These are phyloP conservation scores for Inga laurina DNA, from an alignment of 306 rosid species.

Conservation along the genomic window DNA sequence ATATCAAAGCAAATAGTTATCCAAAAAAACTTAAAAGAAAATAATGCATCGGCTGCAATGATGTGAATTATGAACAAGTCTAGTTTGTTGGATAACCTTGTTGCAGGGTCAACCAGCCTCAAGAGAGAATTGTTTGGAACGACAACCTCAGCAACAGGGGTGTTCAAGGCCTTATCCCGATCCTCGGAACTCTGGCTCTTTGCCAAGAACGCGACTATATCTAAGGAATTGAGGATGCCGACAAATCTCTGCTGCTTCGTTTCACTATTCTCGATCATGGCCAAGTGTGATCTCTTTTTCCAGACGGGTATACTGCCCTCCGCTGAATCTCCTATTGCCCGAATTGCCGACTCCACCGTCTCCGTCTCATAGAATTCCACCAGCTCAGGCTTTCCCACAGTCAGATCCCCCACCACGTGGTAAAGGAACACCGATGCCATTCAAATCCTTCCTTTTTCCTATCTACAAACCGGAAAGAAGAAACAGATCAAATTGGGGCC, in stretches of 20 bases:
- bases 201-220: conserved; percentile 85
- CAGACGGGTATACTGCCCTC: conserved; percentile 87
- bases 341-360: conserved; percentile 78
- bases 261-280: conserved; percentile 65
- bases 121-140: conserved; percentile 59
- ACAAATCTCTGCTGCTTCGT: conserved; percentile 90
- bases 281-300: conserved; percentile 66
- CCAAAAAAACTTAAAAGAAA: background rate
- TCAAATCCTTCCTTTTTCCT: conserved; percentile 12
- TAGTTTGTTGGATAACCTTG: conserved; percentile 37
- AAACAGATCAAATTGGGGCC: background rate
- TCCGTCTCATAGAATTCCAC: conserved; percentile 82
- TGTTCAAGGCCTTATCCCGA: conserved; percentile 80
- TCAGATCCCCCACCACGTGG: conserved; percentile 96
- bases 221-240: conserved; percentile 86
- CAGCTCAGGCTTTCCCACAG: conserved; percentile 97
- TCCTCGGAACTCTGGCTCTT: conserved; percentile 67
- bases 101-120: conserved; percentile 89
- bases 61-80: background rate
- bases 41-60: background rate
- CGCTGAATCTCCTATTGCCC: conserved; percentile 79
- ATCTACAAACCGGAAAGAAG: background rate
- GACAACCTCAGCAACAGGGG: conserved; percentile 73
- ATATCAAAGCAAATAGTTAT: background rate
- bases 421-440: conserved; percentile 97